Evolutionary conservation across 2,329 filamentous ascomycete genomes (phyloP).

Genomic region (Zymoseptoria crescenta): DNA sequence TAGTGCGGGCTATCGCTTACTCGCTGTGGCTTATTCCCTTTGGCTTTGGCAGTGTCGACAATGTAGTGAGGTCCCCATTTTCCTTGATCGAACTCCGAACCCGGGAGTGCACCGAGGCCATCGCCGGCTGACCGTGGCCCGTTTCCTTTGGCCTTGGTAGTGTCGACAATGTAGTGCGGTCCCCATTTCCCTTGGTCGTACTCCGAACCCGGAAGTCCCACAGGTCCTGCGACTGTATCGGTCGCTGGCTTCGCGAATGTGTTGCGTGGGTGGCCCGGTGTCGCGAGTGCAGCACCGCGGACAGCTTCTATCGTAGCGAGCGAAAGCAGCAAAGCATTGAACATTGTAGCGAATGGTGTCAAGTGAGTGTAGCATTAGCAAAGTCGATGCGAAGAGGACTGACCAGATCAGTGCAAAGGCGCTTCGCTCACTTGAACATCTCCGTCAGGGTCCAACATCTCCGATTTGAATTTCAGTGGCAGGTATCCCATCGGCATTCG

Average conservation of each 20-base stretch:
- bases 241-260: neutral
- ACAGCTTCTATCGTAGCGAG: neutral
- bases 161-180: neutral
- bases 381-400: neutral
- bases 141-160: neutral
- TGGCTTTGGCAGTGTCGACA: no score
- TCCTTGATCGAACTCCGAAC: no score
- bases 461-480: neutral
- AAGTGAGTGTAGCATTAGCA: neutral
- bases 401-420: no score
- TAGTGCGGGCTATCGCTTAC: no score
- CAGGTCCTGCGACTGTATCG: neutral
- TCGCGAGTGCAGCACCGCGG: neutral
- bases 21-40: no score
- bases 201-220: neutral
- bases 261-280: neutral
- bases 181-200: no score
- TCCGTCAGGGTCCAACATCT: neutral
- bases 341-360: neutral
- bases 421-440: neutral
- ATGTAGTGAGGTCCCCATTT: no score
- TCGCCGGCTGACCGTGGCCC: no score
- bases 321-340: neutral
- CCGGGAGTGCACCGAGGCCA: no score
- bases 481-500: neutral